Conservation (phyloP, 148 eudicot genomes). For the Rhododendron kiyosumense region DNA sequence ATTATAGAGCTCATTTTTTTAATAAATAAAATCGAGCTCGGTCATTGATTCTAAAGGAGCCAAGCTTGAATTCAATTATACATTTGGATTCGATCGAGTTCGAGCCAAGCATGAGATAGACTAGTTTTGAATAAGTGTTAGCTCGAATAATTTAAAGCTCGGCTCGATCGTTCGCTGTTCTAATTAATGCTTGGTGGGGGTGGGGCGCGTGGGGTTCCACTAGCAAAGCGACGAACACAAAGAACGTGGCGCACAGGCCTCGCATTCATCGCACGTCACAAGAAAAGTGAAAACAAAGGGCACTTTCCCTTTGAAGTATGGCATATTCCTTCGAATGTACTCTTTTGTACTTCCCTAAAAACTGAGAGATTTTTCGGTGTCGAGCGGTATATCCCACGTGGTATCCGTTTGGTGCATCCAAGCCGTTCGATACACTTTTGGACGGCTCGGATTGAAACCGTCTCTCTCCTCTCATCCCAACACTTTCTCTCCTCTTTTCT, state of each 20-base stretch:
- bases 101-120: neutral
- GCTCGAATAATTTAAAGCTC: neutral
- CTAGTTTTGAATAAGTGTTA: neutral
- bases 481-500: too few relatives aligned
- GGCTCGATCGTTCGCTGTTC: neutral
- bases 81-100: neutral
- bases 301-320: neutral
- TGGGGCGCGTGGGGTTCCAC: neutral
- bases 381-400: too few relatives aligned
- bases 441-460: too few relatives aligned
- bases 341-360: neutral
- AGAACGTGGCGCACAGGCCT: slow-evolving; percentile 9
- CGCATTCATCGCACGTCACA: neutral
- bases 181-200: neutral
- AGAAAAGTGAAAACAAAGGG: neutral
- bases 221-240: neutral
- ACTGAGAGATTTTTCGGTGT: too few relatives aligned
- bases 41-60: too few relatives aligned
- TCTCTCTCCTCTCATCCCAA: too few relatives aligned
- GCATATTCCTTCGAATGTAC: slow-evolving; percentile 14
- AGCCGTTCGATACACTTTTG: too few relatives aligned
- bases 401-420: rapidly evolving
- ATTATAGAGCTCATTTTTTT: neutral
- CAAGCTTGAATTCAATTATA: neutral
- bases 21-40: too few relatives aligned